These are phyloP conservation scores for Flaveria brownii DNA, from an alignment of 129 eudicot species.

Conservation along the genomic window DNA sequence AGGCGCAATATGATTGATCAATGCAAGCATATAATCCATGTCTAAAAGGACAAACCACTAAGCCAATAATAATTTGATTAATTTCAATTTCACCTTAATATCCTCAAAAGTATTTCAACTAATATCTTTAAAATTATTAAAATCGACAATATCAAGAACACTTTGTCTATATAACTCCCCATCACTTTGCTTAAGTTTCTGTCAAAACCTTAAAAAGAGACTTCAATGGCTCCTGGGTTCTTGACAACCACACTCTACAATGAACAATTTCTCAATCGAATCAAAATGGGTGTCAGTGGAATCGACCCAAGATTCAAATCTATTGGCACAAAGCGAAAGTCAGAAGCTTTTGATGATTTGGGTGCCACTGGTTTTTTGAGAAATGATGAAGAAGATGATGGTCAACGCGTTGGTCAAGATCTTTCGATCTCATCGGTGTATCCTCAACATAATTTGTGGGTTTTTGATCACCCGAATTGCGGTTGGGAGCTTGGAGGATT, in stretches of 20 bases:
- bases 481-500: conserved; percentile 16
- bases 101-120: background rate
- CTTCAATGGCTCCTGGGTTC: conserved; percentile 48
- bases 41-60: conserved; percentile 10
- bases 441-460: conserved; percentile 26
- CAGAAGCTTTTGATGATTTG: conserved; percentile 21
- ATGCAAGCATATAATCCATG: conserved; percentile 15
- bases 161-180: conserved; percentile 33
- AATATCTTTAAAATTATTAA: background rate
- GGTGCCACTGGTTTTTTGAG: conserved; percentile 4
- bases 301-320: conserved; percentile 28
- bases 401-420: conserved; percentile 22
- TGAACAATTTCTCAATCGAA: conserved; percentile 25
- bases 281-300: conserved; percentile 26
- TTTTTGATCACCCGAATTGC: conserved; percentile 26
- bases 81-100: background rate
- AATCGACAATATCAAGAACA: conserved; percentile 19
- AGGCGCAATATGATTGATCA: conserved; percentile 19
- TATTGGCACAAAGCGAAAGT: conserved; percentile 33
- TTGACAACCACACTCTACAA: conserved; percentile 27
- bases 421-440: conserved; percentile 26
- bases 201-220: conserved; percentile 37
- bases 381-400: conserved; percentile 10
- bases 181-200: conserved; percentile 36
- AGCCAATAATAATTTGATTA: background rate